Evolutionary conservation across 306 rosid genomes (phyloP).

Genomic region (Medicago arabica): DNA sequence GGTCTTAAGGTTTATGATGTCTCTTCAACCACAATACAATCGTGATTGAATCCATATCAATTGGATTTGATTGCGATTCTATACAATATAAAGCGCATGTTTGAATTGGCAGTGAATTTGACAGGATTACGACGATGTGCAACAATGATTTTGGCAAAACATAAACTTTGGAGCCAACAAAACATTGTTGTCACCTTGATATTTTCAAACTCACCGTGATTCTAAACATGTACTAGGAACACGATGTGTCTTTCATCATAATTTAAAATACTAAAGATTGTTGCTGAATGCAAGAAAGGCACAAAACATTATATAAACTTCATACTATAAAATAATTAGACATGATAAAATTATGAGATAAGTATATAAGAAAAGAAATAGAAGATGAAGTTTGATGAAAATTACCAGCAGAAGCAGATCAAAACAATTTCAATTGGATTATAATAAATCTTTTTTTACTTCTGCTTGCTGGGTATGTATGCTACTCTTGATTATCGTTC

Average conservation of each 20-base stretch:
- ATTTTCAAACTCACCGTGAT: too few species aligned
- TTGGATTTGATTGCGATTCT: background rate
- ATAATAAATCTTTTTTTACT: conserved; percentile 42
- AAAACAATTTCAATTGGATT: conserved; percentile 41
- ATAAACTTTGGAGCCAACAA: too few species aligned
- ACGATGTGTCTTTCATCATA: background rate
- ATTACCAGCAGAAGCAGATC: conserved; percentile 80
- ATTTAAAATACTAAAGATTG: background rate
- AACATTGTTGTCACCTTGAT: too few species aligned
- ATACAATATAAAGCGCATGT: background rate
- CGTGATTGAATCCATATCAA: background rate
- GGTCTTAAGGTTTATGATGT: background rate
- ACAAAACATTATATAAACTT: background rate
- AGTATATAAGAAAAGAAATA: background rate
- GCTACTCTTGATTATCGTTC: conserved; percentile 61
- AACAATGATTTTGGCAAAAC: too few species aligned
- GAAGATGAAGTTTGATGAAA: background rate
- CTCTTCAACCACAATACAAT: background rate
- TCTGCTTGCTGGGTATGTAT: conserved; percentile 54
- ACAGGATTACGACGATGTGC: too few species aligned
- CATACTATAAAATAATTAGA: too few species aligned
- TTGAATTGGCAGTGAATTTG: too few species aligned
- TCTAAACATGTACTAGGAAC: too few species aligned
- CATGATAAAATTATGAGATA: background rate
- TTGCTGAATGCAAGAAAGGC: conserved; percentile 8